These are phyloP conservation scores for Cystobasidium onofrii DNA, from an alignment of 768 basidiomycete genomes.

Conservation along the genomic window DNA sequence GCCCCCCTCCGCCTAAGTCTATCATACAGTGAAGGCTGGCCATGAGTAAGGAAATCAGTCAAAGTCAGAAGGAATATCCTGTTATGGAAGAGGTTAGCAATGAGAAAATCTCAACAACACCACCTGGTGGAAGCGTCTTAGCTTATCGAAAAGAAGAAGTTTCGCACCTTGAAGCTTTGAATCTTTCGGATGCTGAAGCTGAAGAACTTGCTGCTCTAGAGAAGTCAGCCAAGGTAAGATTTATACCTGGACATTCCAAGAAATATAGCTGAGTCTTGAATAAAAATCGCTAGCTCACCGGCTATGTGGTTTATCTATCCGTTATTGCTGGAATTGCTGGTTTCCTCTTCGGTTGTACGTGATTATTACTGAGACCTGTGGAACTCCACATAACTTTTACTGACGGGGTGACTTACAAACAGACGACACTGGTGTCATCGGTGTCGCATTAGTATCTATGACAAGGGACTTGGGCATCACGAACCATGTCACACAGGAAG, in stretches of 20 bases:
- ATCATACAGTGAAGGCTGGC: too few relatives aligned
- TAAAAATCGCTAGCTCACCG: too few relatives aligned
- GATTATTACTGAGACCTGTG: too few relatives aligned
- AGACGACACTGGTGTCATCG: constrained; percentile 39
- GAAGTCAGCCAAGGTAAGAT: background rate
- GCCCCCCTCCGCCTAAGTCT: too few relatives aligned
- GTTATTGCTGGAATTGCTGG: background rate
- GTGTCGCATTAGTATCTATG: constrained; percentile 37
- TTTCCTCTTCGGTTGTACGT: background rate
- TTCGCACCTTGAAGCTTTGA: too few relatives aligned
- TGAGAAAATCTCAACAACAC: too few relatives aligned
- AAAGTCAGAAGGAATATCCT: too few relatives aligned
- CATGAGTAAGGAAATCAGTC: too few relatives aligned
- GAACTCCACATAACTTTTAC: too few relatives aligned
- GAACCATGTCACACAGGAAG: constrained; percentile 34
- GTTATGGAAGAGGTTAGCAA: too few relatives aligned
- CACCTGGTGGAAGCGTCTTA: too few relatives aligned
- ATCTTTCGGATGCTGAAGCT: background rate
- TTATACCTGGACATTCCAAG: background rate
- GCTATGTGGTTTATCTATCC: background rate
- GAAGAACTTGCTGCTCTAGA: background rate
- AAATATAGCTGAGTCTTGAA: background rate
- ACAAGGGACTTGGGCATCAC: constrained; percentile 27
- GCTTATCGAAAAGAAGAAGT: too few relatives aligned
- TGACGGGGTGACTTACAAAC: background rate